These are phyloP conservation scores for Parastagonospora nodorum DNA, from an alignment of 2,329 filamentous ascomycete species.

Conservation along the genomic window DNA sequence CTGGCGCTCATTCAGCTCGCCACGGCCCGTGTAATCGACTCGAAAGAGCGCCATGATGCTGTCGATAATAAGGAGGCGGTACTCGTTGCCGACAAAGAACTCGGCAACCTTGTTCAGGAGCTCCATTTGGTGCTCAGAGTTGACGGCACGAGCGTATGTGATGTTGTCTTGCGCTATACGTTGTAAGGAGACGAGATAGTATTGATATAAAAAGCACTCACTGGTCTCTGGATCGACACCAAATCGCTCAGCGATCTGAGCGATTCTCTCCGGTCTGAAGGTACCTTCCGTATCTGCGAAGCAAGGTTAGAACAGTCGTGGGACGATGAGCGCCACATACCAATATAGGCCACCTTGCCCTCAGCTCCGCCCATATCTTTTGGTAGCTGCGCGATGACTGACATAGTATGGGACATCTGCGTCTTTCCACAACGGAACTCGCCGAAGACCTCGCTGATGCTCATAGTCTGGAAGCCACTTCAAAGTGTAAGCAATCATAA, in stretches of 20 bases:
- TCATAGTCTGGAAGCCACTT: conserved; percentile 72
- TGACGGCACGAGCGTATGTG: conserved; percentile 66
- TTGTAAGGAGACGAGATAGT: conserved; percentile 54
- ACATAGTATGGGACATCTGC: conserved; percentile 71
- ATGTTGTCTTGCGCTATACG: conserved; percentile 69
- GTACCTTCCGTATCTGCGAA: conserved; percentile 48
- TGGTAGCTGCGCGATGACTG: conserved; percentile 65
- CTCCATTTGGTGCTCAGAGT: conserved; percentile 70
- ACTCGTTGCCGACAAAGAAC: conserved; percentile 67
- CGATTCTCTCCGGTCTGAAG: conserved; percentile 69
- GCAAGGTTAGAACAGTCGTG: background rate
- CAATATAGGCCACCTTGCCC: conserved; percentile 72
- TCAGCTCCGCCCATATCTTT: conserved; percentile 68
- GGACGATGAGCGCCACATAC: conserved; percentile 32
- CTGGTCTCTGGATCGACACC: conserved; percentile 51
- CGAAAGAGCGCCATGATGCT: conserved; percentile 73
- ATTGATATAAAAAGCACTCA: background rate
- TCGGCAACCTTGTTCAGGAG: conserved; percentile 65
- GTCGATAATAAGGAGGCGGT: conserved; percentile 70
- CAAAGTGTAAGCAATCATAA: conserved; percentile 9
- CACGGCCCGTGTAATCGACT: conserved; percentile 69
- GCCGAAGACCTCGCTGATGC: conserved; percentile 68
- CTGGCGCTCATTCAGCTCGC: conserved; percentile 70
- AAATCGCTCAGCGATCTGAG: conserved; percentile 70
- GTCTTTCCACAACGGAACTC: conserved; percentile 72